phyloP scores from a whole-genome alignment of 108 stramenopile genomes.

The Pseudonitzschia multiseries region DNA sequence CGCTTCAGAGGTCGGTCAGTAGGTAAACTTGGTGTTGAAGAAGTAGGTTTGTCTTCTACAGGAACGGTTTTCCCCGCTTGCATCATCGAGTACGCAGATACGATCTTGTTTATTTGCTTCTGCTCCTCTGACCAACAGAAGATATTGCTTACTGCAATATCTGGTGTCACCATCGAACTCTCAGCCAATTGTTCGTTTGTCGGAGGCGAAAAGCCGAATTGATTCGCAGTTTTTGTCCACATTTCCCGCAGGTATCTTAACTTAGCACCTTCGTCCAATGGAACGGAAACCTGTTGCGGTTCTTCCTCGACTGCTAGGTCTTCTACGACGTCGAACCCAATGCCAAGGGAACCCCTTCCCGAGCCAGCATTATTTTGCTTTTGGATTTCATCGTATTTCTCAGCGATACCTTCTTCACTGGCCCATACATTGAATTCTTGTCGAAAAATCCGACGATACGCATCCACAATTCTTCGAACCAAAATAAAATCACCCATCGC shows the following conservation, averaged over 20 bases:
- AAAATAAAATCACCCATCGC: conserved; percentile 63
- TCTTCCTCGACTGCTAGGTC: background rate
- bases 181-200: conserved; percentile 49
- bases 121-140: conserved; percentile 59
- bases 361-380: background rate
- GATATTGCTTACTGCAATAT: conserved; percentile 50
- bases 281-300: conserved; percentile 6
- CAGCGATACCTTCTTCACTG: conserved; percentile 27
- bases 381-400: conserved; percentile 7
- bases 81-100: conserved; percentile 24
- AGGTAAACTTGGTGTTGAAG: background rate
- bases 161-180: conserved; percentile 39
- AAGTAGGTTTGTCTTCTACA: background rate
- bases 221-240: conserved; percentile 55
- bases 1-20: background rate
- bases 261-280: conserved; percentile 40
- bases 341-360: conserved; percentile 12
- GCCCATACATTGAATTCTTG: conserved; percentile 62
- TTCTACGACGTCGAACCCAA: conserved; percentile 12
- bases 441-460: conserved; percentile 43
- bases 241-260: conserved; percentile 36
- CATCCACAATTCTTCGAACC: conserved; percentile 37
- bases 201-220: conserved; percentile 39
- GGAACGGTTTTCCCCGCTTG: background rate
- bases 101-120: conserved; percentile 48